Evolutionary conservation across 2,329 filamentous ascomycete genomes (phyloP).

Genomic region (Neonectria magnoliae): DNA sequence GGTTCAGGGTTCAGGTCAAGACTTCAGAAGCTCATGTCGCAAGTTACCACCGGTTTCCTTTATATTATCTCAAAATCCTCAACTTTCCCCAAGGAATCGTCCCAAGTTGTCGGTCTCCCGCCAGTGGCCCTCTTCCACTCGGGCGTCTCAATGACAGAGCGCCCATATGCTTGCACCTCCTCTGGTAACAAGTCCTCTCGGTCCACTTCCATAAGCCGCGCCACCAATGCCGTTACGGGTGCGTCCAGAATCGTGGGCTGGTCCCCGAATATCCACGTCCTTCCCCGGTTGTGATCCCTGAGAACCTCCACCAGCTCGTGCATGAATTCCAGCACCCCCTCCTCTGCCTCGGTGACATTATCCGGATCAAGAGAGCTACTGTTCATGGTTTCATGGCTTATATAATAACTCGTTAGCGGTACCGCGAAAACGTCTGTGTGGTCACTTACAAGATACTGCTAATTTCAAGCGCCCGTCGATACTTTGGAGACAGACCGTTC

Average conservation of each 20-base stretch:
- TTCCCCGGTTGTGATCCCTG: conserved; percentile 17
- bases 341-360: conserved; percentile 38
- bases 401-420: conserved; percentile 19
- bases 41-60: neutral
- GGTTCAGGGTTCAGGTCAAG: too few species aligned
- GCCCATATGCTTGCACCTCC: conserved; percentile 34
- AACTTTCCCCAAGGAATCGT: conserved; percentile 34
- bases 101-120: conserved; percentile 41
- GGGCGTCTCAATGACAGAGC: conserved; percentile 32
- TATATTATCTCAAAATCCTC: conserved; percentile 33
- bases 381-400: conserved; percentile 42
- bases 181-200: conserved; percentile 38
- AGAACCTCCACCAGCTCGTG: conserved; percentile 32
- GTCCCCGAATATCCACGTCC: conserved; percentile 43
- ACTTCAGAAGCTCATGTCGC: too few species aligned
- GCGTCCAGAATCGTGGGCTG: conserved; percentile 45
- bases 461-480: conserved; percentile 45
- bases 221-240: conserved; percentile 36
- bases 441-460: conserved; percentile 45
- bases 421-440: neutral
- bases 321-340: conserved; percentile 36
- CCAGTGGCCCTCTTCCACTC: conserved; percentile 42
- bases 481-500: conserved; percentile 36
- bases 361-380: conserved; percentile 38
- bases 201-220: conserved; percentile 39